Percentiles rank a stretch among this genome's conserved stretches.
Evolutionary conservation across 495 filamentous ascomycete genomes (phyloP).

Genomic region (Trichoderma erinaceum): DNA sequence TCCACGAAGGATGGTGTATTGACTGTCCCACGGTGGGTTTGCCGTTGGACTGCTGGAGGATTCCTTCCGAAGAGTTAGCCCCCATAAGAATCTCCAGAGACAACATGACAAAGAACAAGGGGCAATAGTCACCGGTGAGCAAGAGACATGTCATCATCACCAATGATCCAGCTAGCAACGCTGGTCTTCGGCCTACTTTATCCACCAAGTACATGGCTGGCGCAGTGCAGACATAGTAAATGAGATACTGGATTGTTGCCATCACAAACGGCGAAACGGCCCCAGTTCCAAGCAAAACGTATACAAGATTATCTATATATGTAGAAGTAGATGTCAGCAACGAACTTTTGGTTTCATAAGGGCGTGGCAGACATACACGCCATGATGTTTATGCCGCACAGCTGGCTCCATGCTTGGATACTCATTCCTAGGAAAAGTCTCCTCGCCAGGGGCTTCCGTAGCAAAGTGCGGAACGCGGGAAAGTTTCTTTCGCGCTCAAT

Average conservation of each 20-base stretch:
- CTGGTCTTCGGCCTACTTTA: constrained; percentile 67
- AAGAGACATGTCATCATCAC: constrained; percentile 66
- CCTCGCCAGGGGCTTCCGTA: background rate
- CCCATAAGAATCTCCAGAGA: background rate
- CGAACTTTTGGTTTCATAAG: background rate
- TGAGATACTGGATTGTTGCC: constrained; percentile 69
- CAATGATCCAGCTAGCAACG: constrained; percentile 68
- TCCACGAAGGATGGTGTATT: constrained; percentile 47
- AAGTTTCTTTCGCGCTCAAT: background rate
- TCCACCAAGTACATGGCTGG: constrained; percentile 72
- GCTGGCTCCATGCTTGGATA: constrained; percentile 69
- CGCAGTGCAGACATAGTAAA: constrained; percentile 59
- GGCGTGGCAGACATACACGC: constrained; percentile 27
- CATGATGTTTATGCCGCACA: constrained; percentile 75
- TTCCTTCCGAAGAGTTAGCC: background rate
- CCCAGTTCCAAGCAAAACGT: constrained; percentile 66
- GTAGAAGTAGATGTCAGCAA: background rate
- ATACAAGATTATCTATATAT: constrained; percentile 58
- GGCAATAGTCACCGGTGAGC: constrained; percentile 48
- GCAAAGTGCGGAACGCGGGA: background rate
- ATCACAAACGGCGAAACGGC: constrained; percentile 60
- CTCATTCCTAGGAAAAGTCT: background rate
- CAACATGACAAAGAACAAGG: background rate
- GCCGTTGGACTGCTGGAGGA: constrained; percentile 54
- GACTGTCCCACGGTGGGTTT: constrained; percentile 31